Base-by-base conservation (phyloP, 1,284 basidiomycete genomes). In the Trichosporon faecale region DNA sequence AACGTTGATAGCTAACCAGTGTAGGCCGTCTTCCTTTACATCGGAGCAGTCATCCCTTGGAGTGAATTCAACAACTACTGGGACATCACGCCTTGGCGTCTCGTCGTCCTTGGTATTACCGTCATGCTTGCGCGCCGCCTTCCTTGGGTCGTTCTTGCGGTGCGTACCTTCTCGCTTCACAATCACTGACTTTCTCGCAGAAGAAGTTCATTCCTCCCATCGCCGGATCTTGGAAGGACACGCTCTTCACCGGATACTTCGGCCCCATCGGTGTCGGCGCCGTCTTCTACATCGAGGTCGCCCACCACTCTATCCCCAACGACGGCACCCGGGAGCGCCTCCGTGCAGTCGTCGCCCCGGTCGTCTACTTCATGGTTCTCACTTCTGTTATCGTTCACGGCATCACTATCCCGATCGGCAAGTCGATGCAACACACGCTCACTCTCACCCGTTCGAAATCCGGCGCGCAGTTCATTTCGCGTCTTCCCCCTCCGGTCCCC, bases 21-120 rank as follows among this genome's bases (percentile, higher is more conserved):
- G 14, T 21, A 82, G 80, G 84, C 76, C 0, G 75, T 83, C 46
- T 97, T 97, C 85, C 87, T 95, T 25, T 96, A 90, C 79, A 90
- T 96, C 68, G 94, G 94, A 72, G 93, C 94, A 37, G 93, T 94
- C 88, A 92, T 94, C 88, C 95, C 95, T 0, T 97, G 82, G 82
- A 23, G 27, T 6, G 70, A 83, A 33, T 81, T 83, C 69, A 73
- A 74, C 40, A 76, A 80, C 35, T 83, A 84, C 70, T 85, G 84
- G 73, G 81, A 84, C 37, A 84, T 97, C 65, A 88, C 87, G 29
- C 89, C 92, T 1, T 94, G 93, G 91, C 86, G 93, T 33, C 86
- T 98, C 23, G 85, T 95, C 63, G 88, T 93, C 31, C 87, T 94
- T 46, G 93, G 91, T 1, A 86, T 96, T 63, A 85, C 91, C 61